phyloP scores from a whole-genome alignment of 2,329 filamentous ascomycete genomes.

The Ophioceras dolichostomum region DNA sequence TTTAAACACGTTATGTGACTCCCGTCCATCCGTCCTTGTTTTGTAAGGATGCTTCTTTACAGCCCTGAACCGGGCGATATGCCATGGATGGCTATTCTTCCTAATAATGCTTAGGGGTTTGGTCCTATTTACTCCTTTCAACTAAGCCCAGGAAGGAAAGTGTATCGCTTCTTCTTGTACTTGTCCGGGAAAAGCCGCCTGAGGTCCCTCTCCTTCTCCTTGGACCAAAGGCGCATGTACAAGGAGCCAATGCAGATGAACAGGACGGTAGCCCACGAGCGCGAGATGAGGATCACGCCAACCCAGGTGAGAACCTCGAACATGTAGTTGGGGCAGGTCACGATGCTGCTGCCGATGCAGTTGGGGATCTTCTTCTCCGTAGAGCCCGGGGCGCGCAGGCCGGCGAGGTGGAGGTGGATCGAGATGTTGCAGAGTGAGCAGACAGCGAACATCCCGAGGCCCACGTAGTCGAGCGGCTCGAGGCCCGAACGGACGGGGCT shows the following conservation, averaged over 20 bases:
- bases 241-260: constrained; percentile 62
- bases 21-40: no score
- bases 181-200: constrained; percentile 82
- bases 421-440: constrained; percentile 72
- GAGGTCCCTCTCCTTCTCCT: constrained; percentile 85
- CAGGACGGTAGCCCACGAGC: constrained; percentile 64
- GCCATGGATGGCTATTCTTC: no score
- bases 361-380: constrained; percentile 80
- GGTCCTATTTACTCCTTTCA: no score
- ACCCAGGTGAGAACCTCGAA: constrained; percentile 84
- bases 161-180: constrained; percentile 90
- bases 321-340: constrained; percentile 96
- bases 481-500: not conserved
- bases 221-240: constrained; percentile 81
- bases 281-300: constrained; percentile 67
- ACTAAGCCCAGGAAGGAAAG: constrained; percentile 67
- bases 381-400: constrained; percentile 64
- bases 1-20: no score
- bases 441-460: constrained; percentile 59
- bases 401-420: constrained; percentile 67
- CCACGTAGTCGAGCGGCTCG: constrained; percentile 45
- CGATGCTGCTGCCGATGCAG: constrained; percentile 72
- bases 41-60: no score
- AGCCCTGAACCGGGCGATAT: no score
- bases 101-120: no score